Percentiles rank a stretch among this genome's conserved stretches.
Conservation (phyloP, 805 yeast species). For the Candida incommunis region DNA sequence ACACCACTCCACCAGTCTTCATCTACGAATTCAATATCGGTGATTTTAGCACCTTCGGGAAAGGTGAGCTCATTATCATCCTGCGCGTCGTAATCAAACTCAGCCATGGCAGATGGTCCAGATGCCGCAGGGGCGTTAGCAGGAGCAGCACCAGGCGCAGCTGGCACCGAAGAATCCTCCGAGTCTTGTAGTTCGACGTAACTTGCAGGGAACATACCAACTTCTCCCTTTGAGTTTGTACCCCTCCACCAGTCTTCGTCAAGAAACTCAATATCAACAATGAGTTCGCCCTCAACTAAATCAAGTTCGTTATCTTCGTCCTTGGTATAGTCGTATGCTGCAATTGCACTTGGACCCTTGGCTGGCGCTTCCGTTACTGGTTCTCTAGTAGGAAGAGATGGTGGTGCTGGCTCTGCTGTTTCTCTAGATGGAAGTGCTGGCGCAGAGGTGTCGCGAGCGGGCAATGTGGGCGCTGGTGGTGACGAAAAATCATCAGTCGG, state of each 20-base stretch:
- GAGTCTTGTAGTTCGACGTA: constrained; percentile 44
- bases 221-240: constrained; percentile 52
- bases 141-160: constrained; percentile 9
- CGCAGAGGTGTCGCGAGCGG: constrained; percentile 11
- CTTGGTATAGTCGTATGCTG: constrained; percentile 65
- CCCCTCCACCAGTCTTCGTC: constrained; percentile 93
- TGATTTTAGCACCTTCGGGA: constrained; percentile 67
- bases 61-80: constrained; percentile 88
- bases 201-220: constrained; percentile 84
- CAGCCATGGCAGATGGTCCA: constrained; percentile 44
- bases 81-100: constrained; percentile 72
- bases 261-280: constrained; percentile 51
- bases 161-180: constrained; percentile 13
- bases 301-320: constrained; percentile 67
- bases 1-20: constrained; percentile 98
- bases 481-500: constrained; percentile 3
- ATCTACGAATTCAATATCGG: constrained; percentile 75
- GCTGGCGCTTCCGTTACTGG: constrained; percentile 6
- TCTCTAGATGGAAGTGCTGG: constrained; percentile 15
- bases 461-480: constrained; percentile 5
- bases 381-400: constrained; percentile 9
- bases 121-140: constrained; percentile 16
- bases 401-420: constrained; percentile 11
- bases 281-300: constrained; percentile 50
- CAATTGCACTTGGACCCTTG: constrained; percentile 40